Base-by-base conservation (phyloP, 1,284 basidiomycete genomes). In the Chondrostereum purpureum region DNA sequence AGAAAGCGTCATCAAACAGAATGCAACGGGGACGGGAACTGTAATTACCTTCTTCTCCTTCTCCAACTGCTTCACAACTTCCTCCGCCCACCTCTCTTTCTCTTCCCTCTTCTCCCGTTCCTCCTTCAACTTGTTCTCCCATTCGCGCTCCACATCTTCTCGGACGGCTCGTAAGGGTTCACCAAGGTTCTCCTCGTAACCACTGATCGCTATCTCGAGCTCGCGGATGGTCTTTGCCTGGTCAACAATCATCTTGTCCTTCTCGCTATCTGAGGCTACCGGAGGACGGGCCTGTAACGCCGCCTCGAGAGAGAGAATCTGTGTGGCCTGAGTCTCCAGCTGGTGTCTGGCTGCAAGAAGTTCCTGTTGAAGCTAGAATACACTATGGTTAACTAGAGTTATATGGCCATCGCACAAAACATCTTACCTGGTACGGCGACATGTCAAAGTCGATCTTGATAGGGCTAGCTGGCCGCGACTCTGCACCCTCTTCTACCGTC, bases 371-470 rank as follows among this genome's bases (percentile, higher is more conserved):
- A 94, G 71, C 82, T 89, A 49, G n/a, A 31, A 12, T 44, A 24
- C 17, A 40, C 36, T 17, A 20, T 14, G 5, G 39, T 50, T 6
- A 47, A 31, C 45, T 16, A 33, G 22, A 14, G 43, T n/a, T n/a
- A n/a, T n/a, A n/a, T n/a, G n/a, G n/a, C 17, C 19, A 4, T 42
- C 6, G 22, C n/a, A 37, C 2, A 11, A 20, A 31, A 17, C 6
- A 14, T 3, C 70, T 43, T 35, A 85, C 85, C 67, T 90, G 80
- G 50, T 90, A 88, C 1, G 87, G 83, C 0, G 85, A 80, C 75
- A 88, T 78, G 58, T 91, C 87, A 54, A 91, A 92, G 63, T 92
- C 85, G 27, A 91, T 66, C 68, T 92, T 92, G 37, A 76, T 75
- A 0, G 91, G 91, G 60, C 87, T 91, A 6, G 71, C 70, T 0